phyloP scores from a whole-genome alignment of 1,139 yeast species.

The Fermentozyma sake region DNA sequence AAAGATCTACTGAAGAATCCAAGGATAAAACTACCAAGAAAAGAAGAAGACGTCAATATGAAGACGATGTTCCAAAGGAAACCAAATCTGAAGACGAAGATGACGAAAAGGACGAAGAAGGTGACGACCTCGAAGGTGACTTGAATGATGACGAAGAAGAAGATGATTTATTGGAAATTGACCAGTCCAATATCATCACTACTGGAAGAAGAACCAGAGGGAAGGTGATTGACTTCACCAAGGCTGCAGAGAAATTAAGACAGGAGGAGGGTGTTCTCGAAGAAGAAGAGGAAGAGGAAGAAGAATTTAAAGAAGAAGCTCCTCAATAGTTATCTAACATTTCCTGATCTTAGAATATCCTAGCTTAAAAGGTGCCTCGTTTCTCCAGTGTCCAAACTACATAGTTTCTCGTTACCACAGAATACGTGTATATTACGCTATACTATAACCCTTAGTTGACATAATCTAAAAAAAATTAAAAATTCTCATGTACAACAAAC shows the following conservation, averaged over 20 bases:
- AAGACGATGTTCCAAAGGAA: slow-evolving; percentile 29
- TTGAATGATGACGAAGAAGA: slow-evolving; percentile 57
- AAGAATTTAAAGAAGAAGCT: neutral
- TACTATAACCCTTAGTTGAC: too few relatives aligned
- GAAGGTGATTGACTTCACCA: slow-evolving; percentile 77
- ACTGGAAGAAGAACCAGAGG: slow-evolving; percentile 91
- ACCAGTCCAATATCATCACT: slow-evolving; percentile 75
- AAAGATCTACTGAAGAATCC: slow-evolving; percentile 3
- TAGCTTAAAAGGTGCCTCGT: too few relatives aligned
- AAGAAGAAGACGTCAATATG: slow-evolving; percentile 35
- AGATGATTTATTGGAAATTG: slow-evolving; percentile 81
- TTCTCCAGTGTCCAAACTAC: too few relatives aligned
- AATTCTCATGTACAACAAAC: too few relatives aligned
- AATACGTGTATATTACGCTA: too few relatives aligned
- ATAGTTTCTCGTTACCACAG: too few relatives aligned
- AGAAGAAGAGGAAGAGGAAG: slow-evolving; percentile 44
- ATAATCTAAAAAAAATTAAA: too few relatives aligned
- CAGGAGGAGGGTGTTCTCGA: slow-evolving; percentile 41
- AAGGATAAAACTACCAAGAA: slow-evolving; percentile 32
- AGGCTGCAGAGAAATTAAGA: slow-evolving; percentile 75
- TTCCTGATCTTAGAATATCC: too few relatives aligned
- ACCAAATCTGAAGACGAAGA: slow-evolving; percentile 33
- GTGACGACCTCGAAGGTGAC: slow-evolving; percentile 18
- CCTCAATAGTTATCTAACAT: too few relatives aligned
- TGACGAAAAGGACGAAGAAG: slow-evolving; percentile 49